Evolutionary conservation across 257 asterid genomes (phyloP), one percentile per base, ranked within the genome.

Genomic region (Gentiana dahurica): DNA sequence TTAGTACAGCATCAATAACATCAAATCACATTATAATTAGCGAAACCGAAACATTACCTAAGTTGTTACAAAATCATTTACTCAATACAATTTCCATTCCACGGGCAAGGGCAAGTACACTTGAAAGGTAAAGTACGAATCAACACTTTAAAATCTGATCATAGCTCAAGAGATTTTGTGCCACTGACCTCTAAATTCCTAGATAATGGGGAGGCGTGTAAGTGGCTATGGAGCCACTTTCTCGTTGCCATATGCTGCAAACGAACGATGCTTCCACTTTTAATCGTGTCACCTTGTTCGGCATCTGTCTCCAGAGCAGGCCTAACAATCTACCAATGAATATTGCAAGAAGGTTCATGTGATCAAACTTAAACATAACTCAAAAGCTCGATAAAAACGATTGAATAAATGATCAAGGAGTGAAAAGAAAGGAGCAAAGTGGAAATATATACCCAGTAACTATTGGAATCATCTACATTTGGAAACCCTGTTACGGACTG

Each of bases 191-290:
- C 99, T 75, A 88, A 33, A 65, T 92, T 92, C 62, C 95, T 87
- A 34, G 97, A 85, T 62, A 92, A 88, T 45, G 99, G 99, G 61
- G 99, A 92, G 49, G 95, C 95, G 36, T 88, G 95, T 83, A 92
- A 78, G 82, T 92, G 99, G 79, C 99, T 92, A 63, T 92, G 99
- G 63, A 92, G 72, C 99, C 99, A 92, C 72, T 66, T 88, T 72
- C 94, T 78, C 36, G 99, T 92, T 79, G 64, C 80, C 89, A 84
- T 78, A 70, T 92, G 97, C 57, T 88, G 99, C 77, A 92, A 73
- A 73, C 94, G 74, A 51, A 92, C 34, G 53, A 76, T 69, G 6
- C 77, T 67, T 68, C 97, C 95, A 64, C 79, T 71, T 74, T 73
- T 77, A 45, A 92, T 92, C 1, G 87, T 11, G 57, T 92, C 99